Base-by-base conservation (phyloP, 345 rosid species). In the Camelina neglecta region DNA sequence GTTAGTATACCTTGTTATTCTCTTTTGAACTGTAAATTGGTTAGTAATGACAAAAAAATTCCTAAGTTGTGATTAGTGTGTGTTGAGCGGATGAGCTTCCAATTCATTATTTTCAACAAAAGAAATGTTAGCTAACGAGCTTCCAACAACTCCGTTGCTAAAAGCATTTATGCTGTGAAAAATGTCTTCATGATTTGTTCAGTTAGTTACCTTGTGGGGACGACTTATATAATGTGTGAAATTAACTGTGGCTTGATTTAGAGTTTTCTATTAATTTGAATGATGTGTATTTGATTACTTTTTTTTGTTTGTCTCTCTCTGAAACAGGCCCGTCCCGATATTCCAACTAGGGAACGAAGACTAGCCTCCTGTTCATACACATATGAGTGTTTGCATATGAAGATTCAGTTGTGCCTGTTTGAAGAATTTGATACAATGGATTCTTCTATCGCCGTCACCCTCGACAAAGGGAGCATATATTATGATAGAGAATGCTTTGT, bases 341-440 rank as follows among this genome's bases (percentile, higher is more conserved):
- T 16, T 16, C 26, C 33, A 67, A 67, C 35, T 67, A 1, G 11
- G 55, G 35, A 29, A 26, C 60, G 35, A 29, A 26, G 72, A 42
- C 8, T 35, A 41, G 9, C 66, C 59, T 58, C 24, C 2, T 54
- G 11, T 69, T 61, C 9, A 26, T 35, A 9, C 13, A 75, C 69
- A 41, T 2, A 66, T 54, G 71, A 42, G 33, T 69, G 23, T 69
- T 69, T 60, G 26, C 50, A 16, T 31, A 55, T 44, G 51, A 24
- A 48, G 7, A 11, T 48, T 26, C 51, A 57, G 51, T 16, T 72
- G 12, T 24, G 12, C 58, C 11, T 61, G 54, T 51, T 35, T 50
- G 60, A 72, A 72, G 62, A 51, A 62, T 72, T 51, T 29, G 23
- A 31, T 29, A 16, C n/a, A 7, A 60, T 47, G 59, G 59, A 47